A percentile compares a stretch with the other conserved stretches of the same genome.
Conservation (phyloP, 139 green algal species). For the Picochlorum costavermella region DNA sequence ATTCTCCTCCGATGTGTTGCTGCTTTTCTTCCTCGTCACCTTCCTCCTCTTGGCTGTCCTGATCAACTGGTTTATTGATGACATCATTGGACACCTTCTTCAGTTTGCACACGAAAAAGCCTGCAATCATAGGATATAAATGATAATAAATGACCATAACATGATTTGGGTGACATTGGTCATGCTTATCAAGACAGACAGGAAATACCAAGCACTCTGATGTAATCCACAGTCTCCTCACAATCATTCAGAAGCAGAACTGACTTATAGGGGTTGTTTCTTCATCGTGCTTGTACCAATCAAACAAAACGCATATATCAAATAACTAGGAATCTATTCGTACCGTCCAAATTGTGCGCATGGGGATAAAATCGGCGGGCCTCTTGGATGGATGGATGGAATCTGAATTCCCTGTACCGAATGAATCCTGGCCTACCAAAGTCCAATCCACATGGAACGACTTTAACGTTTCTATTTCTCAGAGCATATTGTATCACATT, state of each 20-base stretch:
- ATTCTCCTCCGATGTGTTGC: not conserved
- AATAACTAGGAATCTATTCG: not conserved
- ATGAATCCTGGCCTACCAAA: conserved; percentile 85
- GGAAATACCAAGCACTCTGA: conserved; percentile 9
- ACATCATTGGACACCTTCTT: conserved; percentile 88
- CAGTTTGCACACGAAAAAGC: conserved; percentile 99
- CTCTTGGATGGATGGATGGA: conserved; percentile 83
- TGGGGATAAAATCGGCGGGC: conserved; percentile 95
- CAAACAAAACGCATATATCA: not conserved
- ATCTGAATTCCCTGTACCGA: conserved; percentile 82
- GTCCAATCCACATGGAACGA: conserved; percentile 84
- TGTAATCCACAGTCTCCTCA: conserved; percentile 12
- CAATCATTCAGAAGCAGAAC: conserved; percentile 37
- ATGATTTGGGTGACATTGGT: not conserved
- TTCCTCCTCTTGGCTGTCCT: conserved; percentile 28
- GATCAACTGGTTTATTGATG: conserved; percentile 31
- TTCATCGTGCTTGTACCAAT: conserved; percentile 14
- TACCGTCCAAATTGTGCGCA: conserved; percentile 96
- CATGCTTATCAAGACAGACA: not conserved
- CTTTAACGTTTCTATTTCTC: conserved; percentile 91
- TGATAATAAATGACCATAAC: not conserved
- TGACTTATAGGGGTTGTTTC: conserved; percentile 21
- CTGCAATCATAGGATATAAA: conserved; percentile 25
- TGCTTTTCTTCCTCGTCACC: conserved; percentile 7
- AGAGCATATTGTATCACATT: conserved; percentile 95